Conservation (phyloP, 257 asterid species). For the Knoxia roxburghii region DNA sequence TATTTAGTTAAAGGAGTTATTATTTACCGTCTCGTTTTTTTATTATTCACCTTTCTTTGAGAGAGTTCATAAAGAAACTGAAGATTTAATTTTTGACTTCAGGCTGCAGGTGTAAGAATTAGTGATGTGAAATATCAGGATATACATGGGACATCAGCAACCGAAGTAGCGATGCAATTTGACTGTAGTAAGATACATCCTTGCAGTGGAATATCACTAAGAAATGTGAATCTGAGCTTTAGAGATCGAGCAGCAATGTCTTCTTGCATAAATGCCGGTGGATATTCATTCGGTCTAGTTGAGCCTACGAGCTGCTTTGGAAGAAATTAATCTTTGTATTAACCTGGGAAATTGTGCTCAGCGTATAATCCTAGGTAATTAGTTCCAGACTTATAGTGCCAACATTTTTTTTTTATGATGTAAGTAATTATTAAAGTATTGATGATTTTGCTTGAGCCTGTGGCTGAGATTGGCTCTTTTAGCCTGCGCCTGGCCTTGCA, state of each 20-base stretch:
- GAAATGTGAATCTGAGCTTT: not conserved
- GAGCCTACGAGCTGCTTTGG: not conserved
- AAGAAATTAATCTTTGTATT: not conserved
- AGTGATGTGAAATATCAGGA: constrained; percentile 37
- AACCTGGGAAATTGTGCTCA: no score
- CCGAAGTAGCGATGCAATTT: not conserved
- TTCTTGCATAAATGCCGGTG: not conserved
- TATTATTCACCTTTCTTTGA: no score
- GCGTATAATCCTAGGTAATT: no score
- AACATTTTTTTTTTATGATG: not conserved
- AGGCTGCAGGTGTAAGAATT: constrained; percentile 9
- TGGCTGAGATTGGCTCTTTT: not conserved
- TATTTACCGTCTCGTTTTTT: no score
- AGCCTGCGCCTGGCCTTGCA: not conserved
- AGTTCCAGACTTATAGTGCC: no score
- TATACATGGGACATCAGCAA: constrained; percentile 43
- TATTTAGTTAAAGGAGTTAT: no score
- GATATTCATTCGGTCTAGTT: not conserved
- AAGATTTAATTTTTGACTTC: no score
- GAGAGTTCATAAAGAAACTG: no score
- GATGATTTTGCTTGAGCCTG: constrained; percentile 3
- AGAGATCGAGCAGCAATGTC: not conserved
- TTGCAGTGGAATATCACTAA: not conserved
- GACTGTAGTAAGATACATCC: not conserved
- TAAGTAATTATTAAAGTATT: not conserved